Evolutionary conservation across 441 rosid species (phyloP).

Genomic region (Populus trichocarpa): DNA sequence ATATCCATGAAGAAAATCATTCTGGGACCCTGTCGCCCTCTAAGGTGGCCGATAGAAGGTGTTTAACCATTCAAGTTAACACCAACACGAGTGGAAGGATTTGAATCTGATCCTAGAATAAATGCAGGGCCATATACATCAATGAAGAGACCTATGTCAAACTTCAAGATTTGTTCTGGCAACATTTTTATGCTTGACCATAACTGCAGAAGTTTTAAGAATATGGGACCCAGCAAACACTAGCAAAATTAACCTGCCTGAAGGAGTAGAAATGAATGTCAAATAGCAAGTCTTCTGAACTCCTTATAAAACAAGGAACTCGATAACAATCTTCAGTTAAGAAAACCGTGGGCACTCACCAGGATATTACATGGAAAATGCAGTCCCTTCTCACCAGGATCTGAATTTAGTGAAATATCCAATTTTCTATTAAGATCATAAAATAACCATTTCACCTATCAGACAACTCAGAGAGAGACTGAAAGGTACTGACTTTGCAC

Average conservation of each 20-base stretch:
- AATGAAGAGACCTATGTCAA: neutral
- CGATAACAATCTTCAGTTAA: neutral
- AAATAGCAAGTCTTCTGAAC: neutral
- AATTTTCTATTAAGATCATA: neutral
- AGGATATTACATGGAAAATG: neutral
- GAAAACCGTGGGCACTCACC: neutral
- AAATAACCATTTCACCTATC: neutral
- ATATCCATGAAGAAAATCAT: neutral
- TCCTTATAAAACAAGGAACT: neutral
- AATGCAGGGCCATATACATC: neutral
- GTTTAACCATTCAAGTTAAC: neutral
- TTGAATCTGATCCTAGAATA: neutral
- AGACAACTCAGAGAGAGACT: neutral
- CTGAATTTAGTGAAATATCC: neutral
- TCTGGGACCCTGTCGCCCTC: neutral
- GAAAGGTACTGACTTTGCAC: neutral
- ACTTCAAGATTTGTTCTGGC: neutral
- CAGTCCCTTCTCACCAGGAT: neutral
- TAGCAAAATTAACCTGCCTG: neutral
- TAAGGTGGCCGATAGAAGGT: neutral
- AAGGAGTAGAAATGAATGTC: neutral
- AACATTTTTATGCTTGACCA: neutral
- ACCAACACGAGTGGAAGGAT: neutral
- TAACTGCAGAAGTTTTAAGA: neutral
- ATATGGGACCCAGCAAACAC: neutral